A percentile compares a stretch with the other conserved stretches of the same genome.
Evolutionary conservation across 2,329 filamentous ascomycete species (phyloP).

Genomic region (Fusarium anthophilum): DNA sequence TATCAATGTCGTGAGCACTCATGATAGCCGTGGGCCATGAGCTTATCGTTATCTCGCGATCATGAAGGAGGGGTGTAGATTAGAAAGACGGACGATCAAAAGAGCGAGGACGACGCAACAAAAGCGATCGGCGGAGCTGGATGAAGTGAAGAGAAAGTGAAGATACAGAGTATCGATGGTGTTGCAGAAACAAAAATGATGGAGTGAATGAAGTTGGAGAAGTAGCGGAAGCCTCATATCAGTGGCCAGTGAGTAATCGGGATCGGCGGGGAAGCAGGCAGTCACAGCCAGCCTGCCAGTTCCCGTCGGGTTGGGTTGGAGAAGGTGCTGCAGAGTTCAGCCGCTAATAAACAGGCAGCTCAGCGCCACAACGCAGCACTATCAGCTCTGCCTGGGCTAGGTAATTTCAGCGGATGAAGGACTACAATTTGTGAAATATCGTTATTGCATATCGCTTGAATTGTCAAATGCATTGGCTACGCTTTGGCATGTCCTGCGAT

Average conservation of each 20-base stretch:
- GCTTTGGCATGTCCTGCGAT: neutral
- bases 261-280: conserved; percentile 20
- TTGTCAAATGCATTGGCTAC: no score
- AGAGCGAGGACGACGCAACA: neutral
- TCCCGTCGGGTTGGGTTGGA: neutral
- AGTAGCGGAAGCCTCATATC: conserved; percentile 12
- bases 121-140: neutral
- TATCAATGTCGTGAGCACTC: conserved; percentile 16
- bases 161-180: conserved; percentile 33
- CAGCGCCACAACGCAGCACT: conserved; percentile 10
- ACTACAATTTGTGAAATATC: neutral
- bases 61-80: conserved; percentile 27
- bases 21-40: conserved; percentile 35
- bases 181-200: conserved; percentile 16
- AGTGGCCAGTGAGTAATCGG: neutral
- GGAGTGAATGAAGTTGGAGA: conserved; percentile 18
- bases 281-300: neutral
- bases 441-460: neutral
- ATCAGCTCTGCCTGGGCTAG: neutral
- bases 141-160: conserved; percentile 5
- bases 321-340: neutral
- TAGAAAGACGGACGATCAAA: neutral
- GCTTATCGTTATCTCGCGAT: conserved; percentile 30
- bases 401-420: neutral
- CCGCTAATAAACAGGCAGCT: conserved; percentile 18